Evolutionary conservation across 2,329 filamentous ascomycete species (phyloP).

Genomic region (Botrytis cinerea): DNA sequence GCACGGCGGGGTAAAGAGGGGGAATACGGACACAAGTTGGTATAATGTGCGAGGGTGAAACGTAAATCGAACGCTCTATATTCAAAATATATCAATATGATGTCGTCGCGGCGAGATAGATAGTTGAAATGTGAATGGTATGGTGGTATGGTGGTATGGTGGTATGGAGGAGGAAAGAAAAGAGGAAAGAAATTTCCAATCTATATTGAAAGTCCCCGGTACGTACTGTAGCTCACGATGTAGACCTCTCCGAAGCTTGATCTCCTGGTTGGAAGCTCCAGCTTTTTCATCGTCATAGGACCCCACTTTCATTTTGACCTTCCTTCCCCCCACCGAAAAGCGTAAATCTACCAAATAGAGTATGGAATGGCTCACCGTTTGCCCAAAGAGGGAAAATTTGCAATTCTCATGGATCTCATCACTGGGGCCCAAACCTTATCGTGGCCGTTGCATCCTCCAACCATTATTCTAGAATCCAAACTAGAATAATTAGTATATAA

Average conservation of each 20-base stretch:
- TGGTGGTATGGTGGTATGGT: background rate
- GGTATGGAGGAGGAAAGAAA: slow-evolving; percentile 3
- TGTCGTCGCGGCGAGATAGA: background rate
- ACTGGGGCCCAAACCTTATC: background rate
- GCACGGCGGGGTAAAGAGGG: slow-evolving; percentile 25
- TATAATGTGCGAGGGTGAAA: background rate
- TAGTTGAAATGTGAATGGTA: background rate
- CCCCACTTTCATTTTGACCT: background rate
- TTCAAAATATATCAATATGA: background rate
- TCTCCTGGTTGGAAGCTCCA: slow-evolving; percentile 20
- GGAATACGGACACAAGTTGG: slow-evolving; percentile 9
- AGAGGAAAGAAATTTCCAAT: slow-evolving; percentile 2
- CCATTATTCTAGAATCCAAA: background rate
- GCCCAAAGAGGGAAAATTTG: background rate
- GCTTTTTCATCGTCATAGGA: slow-evolving; percentile 22
- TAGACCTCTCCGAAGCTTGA: slow-evolving; percentile 8
- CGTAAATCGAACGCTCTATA: background rate
- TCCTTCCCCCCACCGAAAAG: background rate
- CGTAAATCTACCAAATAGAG: background rate
- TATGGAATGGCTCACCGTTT: background rate
- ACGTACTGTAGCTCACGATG: background rate
- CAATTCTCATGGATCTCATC: background rate
- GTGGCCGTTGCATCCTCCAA: background rate
- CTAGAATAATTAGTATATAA: background rate
- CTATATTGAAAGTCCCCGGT: slow-evolving; percentile 3